Conservation (phyloP, 2,329 filamentous ascomycete genomes). For the Exophiala alcalophila region DNA sequence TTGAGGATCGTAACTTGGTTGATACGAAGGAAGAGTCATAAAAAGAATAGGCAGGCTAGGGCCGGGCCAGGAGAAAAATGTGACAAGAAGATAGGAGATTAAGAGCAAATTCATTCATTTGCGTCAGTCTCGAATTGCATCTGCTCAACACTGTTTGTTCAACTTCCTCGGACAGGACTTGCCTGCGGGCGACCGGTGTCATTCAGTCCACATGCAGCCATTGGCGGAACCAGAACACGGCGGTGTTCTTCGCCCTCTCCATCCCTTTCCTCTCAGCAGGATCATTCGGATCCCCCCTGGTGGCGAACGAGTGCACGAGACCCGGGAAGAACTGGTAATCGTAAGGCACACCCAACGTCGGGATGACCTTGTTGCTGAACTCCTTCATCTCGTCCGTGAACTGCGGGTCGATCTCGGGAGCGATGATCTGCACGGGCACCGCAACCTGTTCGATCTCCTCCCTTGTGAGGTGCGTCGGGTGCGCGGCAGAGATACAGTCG, state of each 20-base stretch:
- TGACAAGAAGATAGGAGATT: too few species aligned
- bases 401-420: constrained; percentile 48
- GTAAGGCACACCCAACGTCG: constrained; percentile 41
- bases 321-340: constrained; percentile 54
- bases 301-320: constrained; percentile 47
- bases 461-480: constrained; percentile 46
- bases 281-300: constrained; percentile 43
- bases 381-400: constrained; percentile 49
- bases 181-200: too few species aligned
- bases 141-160: too few species aligned
- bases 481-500: constrained; percentile 46
- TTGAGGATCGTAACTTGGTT: too few species aligned
- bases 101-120: too few species aligned
- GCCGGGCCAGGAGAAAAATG: too few species aligned
- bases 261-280: constrained; percentile 46
- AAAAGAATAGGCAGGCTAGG: too few species aligned
- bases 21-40: too few species aligned
- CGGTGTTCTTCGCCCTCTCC: constrained; percentile 49
- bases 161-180: too few species aligned
- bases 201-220: constrained; percentile 6
- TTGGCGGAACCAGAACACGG: constrained; percentile 44
- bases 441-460: constrained; percentile 47
- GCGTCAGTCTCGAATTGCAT: too few species aligned
- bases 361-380: constrained; percentile 42
- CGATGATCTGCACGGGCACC: constrained; percentile 53